These are phyloP conservation scores for Tricholoma terreum DNA, from an alignment of 768 basidiomycete species.

Conservation along the genomic window DNA sequence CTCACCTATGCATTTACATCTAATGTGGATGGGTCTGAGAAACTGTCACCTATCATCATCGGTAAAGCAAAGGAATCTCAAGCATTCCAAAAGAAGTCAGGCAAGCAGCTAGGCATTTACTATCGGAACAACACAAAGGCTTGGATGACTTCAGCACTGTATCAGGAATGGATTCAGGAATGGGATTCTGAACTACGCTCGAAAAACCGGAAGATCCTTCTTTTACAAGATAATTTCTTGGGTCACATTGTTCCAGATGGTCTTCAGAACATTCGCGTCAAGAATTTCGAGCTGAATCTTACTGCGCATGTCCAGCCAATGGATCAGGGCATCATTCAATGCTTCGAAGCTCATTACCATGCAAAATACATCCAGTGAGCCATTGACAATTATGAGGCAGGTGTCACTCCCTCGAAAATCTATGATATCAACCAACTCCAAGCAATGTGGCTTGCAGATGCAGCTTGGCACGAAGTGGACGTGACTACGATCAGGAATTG, in stretches of 20 bases:
- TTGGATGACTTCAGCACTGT: slow-evolving; percentile 14
- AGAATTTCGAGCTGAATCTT: too few species aligned
- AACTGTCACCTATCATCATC: not conserved
- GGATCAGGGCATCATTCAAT: not conserved
- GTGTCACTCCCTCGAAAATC: too few species aligned
- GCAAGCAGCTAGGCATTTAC: slow-evolving; percentile 1
- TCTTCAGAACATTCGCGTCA: too few species aligned
- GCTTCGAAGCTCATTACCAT: not conserved
- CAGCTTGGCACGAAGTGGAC: too few species aligned
- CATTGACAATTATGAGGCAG: slow-evolving; percentile 15
- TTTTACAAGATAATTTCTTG: slow-evolving; percentile 19
- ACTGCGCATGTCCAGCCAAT: too few species aligned
- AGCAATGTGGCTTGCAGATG: slow-evolving; percentile 29
- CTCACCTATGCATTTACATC: slow-evolving; percentile 20
- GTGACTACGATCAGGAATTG: not conserved
- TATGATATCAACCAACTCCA: slow-evolving; percentile 32
- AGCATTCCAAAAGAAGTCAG: not conserved
- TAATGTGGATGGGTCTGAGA: slow-evolving; percentile 21
- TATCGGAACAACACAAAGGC: slow-evolving; percentile 1
- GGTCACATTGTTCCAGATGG: slow-evolving; percentile 9
- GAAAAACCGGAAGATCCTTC: slow-evolving; percentile 15
- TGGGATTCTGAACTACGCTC: slow-evolving; percentile 1
- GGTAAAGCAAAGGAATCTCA: slow-evolving; percentile 2
- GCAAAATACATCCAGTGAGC: too few species aligned
- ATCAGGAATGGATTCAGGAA: too few species aligned